A percentile compares a stretch with the other conserved stretches of the same genome.
phyloP scores from a whole-genome alignment of 1,284 basidiomycete species.

The Cystobasidiaceae sp. region DNA sequence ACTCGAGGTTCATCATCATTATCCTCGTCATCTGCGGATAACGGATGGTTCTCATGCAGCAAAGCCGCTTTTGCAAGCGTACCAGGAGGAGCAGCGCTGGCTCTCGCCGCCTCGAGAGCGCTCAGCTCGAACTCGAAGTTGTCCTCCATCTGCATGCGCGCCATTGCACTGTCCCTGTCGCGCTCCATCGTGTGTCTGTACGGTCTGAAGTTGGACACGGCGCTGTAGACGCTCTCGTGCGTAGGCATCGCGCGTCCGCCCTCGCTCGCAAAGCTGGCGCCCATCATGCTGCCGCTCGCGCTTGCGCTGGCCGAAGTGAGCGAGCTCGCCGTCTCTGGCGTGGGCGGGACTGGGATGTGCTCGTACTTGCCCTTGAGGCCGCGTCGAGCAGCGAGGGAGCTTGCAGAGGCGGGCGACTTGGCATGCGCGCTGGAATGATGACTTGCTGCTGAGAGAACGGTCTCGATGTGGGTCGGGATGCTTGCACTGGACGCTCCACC shows the following conservation, averaged over 20 bases:
- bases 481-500: neutral
- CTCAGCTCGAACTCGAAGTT: constrained; percentile 28
- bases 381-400: neutral
- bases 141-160: constrained; percentile 27
- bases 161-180: constrained; percentile 27
- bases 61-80: neutral
- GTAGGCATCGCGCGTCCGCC: neutral
- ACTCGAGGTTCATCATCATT: neutral
- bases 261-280: neutral
- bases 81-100: constrained; percentile 1
- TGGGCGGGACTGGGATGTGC: constrained; percentile 24
- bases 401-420: neutral
- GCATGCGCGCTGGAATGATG: too few species aligned
- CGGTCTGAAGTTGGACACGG: constrained; percentile 24
- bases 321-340: neutral
- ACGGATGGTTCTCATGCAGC: neutral
- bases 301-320: neutral
- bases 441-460: too few species aligned
- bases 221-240: constrained; percentile 22
- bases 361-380: constrained; percentile 5
- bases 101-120: neutral
- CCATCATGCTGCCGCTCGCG: neutral
- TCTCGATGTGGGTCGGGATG: too few species aligned
- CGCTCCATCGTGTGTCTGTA: constrained; percentile 31
- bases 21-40: neutral